Conservation (phyloP, 139 green algal genomes). For the Dunaliella primolecta region DNA sequence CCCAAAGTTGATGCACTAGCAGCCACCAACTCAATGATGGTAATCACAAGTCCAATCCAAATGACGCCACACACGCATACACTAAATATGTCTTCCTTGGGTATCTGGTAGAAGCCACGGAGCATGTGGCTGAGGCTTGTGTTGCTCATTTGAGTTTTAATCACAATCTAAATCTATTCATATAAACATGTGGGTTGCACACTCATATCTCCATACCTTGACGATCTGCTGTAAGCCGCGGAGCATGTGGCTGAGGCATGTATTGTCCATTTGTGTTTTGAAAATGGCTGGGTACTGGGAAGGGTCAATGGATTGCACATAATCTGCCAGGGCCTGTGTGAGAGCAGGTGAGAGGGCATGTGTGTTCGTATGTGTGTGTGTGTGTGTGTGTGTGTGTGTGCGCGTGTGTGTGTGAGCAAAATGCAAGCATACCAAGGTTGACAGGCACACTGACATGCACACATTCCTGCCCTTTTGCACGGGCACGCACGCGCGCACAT, state of each 20-base stretch:
- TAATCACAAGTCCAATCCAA: no score
- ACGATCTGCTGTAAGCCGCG: not conserved
- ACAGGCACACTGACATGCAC: not conserved
- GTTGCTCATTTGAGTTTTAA: slow-evolving; percentile 23
- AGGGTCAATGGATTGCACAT: slow-evolving; percentile 15
- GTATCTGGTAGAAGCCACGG: not conserved
- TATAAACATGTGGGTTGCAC: no score
- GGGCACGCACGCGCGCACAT: not conserved
- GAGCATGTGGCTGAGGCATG: slow-evolving; percentile 7
- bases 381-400: not conserved
- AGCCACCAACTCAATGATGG: no score
- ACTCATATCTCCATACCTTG: no score
- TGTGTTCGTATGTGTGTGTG: not conserved
- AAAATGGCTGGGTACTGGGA: slow-evolving; percentile 15
- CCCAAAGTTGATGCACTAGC: no score
- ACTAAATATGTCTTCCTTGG: no score
- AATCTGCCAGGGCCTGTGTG: slow-evolving; percentile 14
- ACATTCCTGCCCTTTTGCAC: not conserved
- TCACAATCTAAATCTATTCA: no score
- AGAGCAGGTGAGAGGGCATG: no score
- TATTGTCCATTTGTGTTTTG: slow-evolving; percentile 21
- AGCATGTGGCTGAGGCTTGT: slow-evolving; percentile 5
- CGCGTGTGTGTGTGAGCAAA: not conserved
- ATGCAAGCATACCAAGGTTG: no score
- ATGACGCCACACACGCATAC: no score